phyloP scores from a whole-genome alignment of 768 basidiomycete genomes.

The Podaxis pistillaris region DNA sequence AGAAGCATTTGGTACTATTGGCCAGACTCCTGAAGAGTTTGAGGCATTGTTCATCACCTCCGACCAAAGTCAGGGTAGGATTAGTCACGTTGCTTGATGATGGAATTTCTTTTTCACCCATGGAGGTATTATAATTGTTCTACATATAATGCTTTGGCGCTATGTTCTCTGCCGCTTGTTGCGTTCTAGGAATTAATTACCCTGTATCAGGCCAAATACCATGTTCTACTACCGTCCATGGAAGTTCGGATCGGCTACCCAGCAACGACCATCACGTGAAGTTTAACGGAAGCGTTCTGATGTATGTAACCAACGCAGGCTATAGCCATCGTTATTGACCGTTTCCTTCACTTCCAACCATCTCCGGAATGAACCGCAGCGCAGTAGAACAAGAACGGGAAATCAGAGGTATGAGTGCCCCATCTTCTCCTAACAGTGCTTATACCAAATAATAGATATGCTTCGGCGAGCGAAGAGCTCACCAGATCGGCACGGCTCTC shows the following conservation, averaged over 20 bases:
- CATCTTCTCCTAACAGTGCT: neutral
- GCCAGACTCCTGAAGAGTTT: conserved; percentile 77
- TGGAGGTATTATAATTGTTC: neutral
- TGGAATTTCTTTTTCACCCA: neutral
- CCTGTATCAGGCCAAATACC: neutral
- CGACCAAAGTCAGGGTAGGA: conserved; percentile 21
- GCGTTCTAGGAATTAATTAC: neutral
- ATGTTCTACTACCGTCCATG: neutral
- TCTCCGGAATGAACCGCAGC: conserved; percentile 23
- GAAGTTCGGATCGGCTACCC: neutral
- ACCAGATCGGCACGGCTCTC: conserved; percentile 21
- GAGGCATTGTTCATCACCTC: conserved; percentile 65
- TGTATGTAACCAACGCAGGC: neutral
- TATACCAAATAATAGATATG: conserved; percentile 25
- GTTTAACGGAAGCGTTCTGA: neutral
- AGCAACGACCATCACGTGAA: neutral
- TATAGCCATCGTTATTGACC: no score
- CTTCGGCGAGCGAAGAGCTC: conserved; percentile 44
- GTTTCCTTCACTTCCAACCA: neutral
- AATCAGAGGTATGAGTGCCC: conserved; percentile 25
- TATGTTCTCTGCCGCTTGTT: neutral
- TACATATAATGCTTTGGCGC: neutral
- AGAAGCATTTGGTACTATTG: conserved; percentile 90
- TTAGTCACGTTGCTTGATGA: conserved; percentile 23
- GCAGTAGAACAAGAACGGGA: conserved; percentile 37